Conservation (phyloP, 805 yeast genomes). For the Teunomyces barrocoloradensis region DNA sequence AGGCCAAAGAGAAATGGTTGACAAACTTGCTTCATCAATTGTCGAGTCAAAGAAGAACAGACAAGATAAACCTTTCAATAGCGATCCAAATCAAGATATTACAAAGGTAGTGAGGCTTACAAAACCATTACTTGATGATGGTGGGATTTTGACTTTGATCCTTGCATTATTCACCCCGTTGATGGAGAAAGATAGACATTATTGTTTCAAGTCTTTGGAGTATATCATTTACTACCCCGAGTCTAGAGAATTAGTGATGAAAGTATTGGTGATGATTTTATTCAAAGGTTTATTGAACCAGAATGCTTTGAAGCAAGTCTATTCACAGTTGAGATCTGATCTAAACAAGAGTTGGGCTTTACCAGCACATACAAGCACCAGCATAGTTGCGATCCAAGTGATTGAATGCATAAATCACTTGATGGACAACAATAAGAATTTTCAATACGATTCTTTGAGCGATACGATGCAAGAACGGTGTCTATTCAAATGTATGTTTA, state of each 20-base stretch:
- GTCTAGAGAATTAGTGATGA: constrained; percentile 73
- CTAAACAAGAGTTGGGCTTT: constrained; percentile 20
- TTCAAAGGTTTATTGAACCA: constrained; percentile 64
- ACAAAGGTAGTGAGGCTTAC: constrained; percentile 12
- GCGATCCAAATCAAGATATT: too few relatives aligned
- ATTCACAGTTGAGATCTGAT: constrained; percentile 40
- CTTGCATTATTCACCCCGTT: constrained; percentile 74
- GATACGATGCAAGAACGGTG: constrained; percentile 65
- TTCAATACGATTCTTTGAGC: constrained; percentile 71
- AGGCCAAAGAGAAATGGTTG: constrained; percentile 16
- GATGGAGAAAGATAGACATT: constrained; percentile 57
- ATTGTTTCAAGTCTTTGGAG: constrained; percentile 61
- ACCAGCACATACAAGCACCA: constrained; percentile 64
- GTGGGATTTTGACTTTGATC: constrained; percentile 71
- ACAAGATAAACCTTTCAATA: too few relatives aligned
- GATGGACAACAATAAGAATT: constrained; percentile 61
- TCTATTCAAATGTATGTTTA: constrained; percentile 70
- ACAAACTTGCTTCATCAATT: neutral
- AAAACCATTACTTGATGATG: constrained; percentile 67
- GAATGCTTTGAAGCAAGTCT: constrained; percentile 58
- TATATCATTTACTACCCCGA: constrained; percentile 73
- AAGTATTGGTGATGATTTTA: constrained; percentile 61
- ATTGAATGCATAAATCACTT: constrained; percentile 71
- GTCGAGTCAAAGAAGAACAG: too few relatives aligned
- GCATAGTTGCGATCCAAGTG: constrained; percentile 71